Conservation (phyloP, 208 protist genomes). For the Trypanosoma brucei region DNA sequence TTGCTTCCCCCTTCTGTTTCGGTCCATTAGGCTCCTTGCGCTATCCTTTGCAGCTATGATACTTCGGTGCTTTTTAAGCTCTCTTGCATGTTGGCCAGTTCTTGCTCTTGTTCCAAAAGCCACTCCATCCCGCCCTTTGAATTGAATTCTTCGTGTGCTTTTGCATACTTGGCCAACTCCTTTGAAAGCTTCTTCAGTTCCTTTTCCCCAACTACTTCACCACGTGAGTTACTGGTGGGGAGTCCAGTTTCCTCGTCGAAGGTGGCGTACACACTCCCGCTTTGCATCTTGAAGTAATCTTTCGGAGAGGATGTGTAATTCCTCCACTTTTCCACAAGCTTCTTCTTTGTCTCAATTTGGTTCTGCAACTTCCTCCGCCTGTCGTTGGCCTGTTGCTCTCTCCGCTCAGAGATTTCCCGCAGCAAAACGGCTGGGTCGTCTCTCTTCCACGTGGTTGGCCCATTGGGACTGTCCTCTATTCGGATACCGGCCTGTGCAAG, state of each 20-base stretch:
- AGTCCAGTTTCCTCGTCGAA: conserved; percentile 57
- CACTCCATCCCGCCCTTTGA: conserved; percentile 50
- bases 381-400: conserved; percentile 33
- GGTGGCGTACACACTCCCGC: conserved; percentile 29
- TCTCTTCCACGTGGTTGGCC: conserved; percentile 68
- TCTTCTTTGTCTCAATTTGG: conserved; percentile 53
- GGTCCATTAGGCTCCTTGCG: not conserved
- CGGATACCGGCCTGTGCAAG: conserved; percentile 74
- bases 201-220: conserved; percentile 54
- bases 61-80: conserved; percentile 5
- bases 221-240: conserved; percentile 32
- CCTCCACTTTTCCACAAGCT: conserved; percentile 65
- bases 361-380: conserved; percentile 48
- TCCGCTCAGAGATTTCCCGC: conserved; percentile 46
- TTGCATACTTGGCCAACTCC: conserved; percentile 69
- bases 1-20: conserved; percentile 11
- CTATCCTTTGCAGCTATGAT: conserved; percentile 7
- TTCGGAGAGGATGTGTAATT: conserved; percentile 36
- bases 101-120: conserved; percentile 45
- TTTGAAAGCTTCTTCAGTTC: conserved; percentile 64
- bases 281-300: conserved; percentile 33
- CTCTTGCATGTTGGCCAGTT: conserved; percentile 34
- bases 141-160: conserved; percentile 56
- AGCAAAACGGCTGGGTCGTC: conserved; percentile 62
- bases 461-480: conserved; percentile 74